Base-by-base conservation (phyloP, 805 yeast species). In the Monosporozyma servazzii region DNA sequence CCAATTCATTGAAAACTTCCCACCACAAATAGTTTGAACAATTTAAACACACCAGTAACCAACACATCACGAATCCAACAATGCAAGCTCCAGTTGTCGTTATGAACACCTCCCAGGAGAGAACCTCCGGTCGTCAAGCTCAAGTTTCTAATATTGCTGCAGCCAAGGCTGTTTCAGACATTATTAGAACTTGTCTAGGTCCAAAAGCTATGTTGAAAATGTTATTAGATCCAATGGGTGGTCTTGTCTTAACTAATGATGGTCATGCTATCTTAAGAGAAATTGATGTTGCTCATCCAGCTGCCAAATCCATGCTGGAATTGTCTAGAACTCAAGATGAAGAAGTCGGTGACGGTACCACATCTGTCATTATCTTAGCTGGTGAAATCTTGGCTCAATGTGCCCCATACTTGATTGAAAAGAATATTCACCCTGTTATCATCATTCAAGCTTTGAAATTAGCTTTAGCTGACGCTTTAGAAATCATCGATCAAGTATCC, bases 191-290 rank as follows among this genome's bases (percentile, higher is more conserved):
- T 25, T 93, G 99, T 77, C 76, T 93, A 54, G 99, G 99, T 18
- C 99, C 99, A 50, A 91, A 91, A 69, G 99, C 99, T 36, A 93
- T 93, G 99, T 79, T 93, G 55, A 93, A 93, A 74, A 91, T 93
- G 98, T 76, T 93, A 50, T 75, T 93, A 56, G 99, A 93, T 67
- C 99, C 99, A 52, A 72, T 73, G 77, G 91, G 93, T 31, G 99
- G 99, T 31, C 86, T 93, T 58, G 97, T 91, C 15, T 76, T 93
- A 57, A 93, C 99, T 52, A 93, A 93, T 71, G 99, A 93, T 69
- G 99, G 99, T 13, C 99, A 93, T 71, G 99, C 99, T 17, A 93
- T 93, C 59, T 75, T 93, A 60, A 81, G 99, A 65, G 99, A 93
- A 68, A 93, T 93, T 59, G 98, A 91, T 66, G 95, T 86, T 51